These are phyloP conservation scores for Paulownia fortunei DNA, from an alignment of 257 asterid species.

Conservation along the genomic window DNA sequence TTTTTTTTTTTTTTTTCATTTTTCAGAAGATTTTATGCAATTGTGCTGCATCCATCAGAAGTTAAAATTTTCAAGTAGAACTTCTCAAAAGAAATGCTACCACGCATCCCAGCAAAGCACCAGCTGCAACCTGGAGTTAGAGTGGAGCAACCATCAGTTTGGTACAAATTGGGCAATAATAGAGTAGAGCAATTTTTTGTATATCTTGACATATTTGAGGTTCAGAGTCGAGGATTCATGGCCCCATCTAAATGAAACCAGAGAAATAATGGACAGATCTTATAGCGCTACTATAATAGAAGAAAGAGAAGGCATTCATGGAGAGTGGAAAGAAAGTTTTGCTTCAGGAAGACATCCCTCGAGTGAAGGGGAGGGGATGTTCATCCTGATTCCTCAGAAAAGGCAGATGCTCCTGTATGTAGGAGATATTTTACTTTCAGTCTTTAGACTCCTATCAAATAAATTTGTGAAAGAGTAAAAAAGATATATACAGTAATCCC, in stretches of 20 bases:
- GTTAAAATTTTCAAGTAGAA: slow-evolving; percentile 30
- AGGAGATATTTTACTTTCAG: slow-evolving; percentile 9
- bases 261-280: not conserved
- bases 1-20: not conserved
- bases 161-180: not conserved
- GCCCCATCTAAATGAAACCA: slow-evolving; percentile 1
- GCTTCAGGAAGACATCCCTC: not conserved
- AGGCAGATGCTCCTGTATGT: not conserved
- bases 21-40: slow-evolving; percentile 14
- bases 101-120: slow-evolving; percentile 70
- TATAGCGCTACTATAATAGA: not conserved
- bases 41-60: not conserved
- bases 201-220: not conserved
- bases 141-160: slow-evolving; percentile 1
- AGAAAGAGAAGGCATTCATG: not conserved
- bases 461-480: not conserved
- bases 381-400: not conserved
- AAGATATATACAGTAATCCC: not conserved
- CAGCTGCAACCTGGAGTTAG: slow-evolving; percentile 65
- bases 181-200: not conserved
- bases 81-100: slow-evolving; percentile 62
- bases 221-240: not conserved
- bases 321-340: not conserved
- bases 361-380: not conserved
- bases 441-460: not conserved